These are phyloP conservation scores for Gyromitra esculenta DNA, from an alignment of 2,329 filamentous ascomycete genomes.

Conservation along the genomic window DNA sequence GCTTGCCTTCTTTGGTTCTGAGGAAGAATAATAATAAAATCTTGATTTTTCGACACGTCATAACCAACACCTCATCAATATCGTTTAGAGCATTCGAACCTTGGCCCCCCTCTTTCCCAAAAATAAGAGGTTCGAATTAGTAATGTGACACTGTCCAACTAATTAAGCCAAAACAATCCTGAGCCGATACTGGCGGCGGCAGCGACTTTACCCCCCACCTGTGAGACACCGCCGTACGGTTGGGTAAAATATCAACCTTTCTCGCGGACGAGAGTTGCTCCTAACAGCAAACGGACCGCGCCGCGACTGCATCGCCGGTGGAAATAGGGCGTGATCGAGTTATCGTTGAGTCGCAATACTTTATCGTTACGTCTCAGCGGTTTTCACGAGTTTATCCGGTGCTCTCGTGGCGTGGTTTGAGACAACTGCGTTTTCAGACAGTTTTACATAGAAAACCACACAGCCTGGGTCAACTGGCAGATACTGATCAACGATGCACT, in stretches of 20 bases:
- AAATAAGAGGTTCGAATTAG: not conserved
- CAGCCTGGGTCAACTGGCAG: not conserved
- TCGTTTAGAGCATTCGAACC: not conserved
- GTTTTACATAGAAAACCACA: not conserved
- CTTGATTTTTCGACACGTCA: not conserved
- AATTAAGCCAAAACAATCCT: not conserved
- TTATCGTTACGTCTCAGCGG: not conserved
- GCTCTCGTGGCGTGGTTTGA: not conserved
- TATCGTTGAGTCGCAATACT: not conserved
- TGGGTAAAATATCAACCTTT: not conserved
- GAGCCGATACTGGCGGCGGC: not conserved
- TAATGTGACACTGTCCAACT: not conserved
- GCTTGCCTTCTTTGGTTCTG: not conserved
- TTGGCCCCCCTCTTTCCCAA: not conserved
- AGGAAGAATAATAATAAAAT: too few relatives aligned
- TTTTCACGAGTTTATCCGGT: slow-evolving; percentile 23
- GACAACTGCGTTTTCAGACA: slow-evolving; percentile 15
- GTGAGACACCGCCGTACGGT: slow-evolving; percentile 5
- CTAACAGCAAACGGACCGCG: not conserved
- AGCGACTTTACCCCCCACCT: not conserved
- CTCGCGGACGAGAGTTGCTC: not conserved
- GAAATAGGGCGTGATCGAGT: not conserved
- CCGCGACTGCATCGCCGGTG: not conserved
- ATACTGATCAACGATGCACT: not conserved
- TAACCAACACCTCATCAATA: not conserved